phyloP scores from a whole-genome alignment of 139 green algal species.

The Tetradesmus lagerheimii region DNA sequence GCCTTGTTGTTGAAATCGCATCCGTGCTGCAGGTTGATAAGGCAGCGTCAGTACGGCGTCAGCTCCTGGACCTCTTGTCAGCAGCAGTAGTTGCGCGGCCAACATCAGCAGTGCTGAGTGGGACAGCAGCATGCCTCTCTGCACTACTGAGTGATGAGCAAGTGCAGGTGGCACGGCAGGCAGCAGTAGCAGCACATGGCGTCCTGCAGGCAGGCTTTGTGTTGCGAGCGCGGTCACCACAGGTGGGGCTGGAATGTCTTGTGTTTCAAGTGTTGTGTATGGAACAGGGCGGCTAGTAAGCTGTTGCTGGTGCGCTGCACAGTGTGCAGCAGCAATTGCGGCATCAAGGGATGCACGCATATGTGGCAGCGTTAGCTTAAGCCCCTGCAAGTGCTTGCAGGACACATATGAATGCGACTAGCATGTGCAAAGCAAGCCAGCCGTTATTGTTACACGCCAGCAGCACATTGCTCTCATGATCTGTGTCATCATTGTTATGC shows the following conservation, averaged over 20 bases:
- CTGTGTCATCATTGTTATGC: neutral
- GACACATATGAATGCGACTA: neutral
- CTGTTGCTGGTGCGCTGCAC: no score
- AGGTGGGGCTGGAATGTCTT: neutral
- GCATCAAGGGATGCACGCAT: neutral
- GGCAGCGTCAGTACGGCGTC: constrained; percentile 48
- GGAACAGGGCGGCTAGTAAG: no score
- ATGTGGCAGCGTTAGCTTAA: no score
- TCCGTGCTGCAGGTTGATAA: constrained; percentile 53
- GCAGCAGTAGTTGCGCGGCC: constrained; percentile 40
- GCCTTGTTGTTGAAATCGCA: neutral
- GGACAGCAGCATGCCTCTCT: constrained; percentile 22
- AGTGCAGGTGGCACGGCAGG: constrained; percentile 24
- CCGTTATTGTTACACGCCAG: neutral
- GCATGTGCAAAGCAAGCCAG: no score
- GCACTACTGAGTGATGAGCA: constrained; percentile 45
- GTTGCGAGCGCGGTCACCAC: constrained; percentile 5
- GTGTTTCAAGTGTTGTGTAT: no score
- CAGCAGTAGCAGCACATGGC: constrained; percentile 35
- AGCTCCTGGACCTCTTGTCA: constrained; percentile 51
- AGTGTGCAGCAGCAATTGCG: neutral
- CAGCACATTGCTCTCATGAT: neutral
- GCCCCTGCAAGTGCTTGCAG: neutral
- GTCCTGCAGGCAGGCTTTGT: constrained; percentile 22
- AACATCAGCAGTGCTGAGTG: neutral